Evolutionary conservation across 495 filamentous ascomycete species (phyloP).

Genomic region (Trichoderma virens): DNA sequence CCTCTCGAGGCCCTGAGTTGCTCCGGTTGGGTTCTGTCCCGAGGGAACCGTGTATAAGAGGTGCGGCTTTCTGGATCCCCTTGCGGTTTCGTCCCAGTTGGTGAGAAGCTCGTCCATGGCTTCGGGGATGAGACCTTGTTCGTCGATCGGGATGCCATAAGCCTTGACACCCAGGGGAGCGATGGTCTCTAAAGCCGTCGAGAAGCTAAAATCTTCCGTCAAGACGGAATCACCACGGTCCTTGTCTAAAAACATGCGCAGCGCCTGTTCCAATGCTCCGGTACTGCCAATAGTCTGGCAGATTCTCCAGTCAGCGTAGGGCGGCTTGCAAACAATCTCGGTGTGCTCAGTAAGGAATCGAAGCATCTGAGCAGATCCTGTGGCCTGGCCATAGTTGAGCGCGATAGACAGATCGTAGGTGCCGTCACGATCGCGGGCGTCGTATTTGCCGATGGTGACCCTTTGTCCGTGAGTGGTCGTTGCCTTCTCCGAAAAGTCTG

Average conservation of each 20-base stretch:
- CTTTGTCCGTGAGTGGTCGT: constrained; percentile 45
- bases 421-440: constrained; percentile 46
- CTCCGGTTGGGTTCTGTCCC: constrained; percentile 90
- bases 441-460: constrained; percentile 72
- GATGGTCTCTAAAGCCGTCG: constrained; percentile 74
- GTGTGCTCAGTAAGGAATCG: constrained; percentile 91
- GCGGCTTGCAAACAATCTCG: constrained; percentile 66
- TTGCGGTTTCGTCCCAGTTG: constrained; percentile 53
- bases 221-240: constrained; percentile 62
- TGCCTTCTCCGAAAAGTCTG: constrained; percentile 59
- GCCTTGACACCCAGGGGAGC: constrained; percentile 67
- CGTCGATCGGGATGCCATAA: constrained; percentile 69
- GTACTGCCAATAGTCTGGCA: constrained; percentile 71
- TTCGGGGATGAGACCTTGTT: constrained; percentile 62
- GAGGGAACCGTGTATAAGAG: constrained; percentile 77
- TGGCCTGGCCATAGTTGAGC: constrained; percentile 84
- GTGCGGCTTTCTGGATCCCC: constrained; percentile 60
- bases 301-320: constrained; percentile 79
- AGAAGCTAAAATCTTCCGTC: constrained; percentile 82
- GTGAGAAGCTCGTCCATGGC: constrained; percentile 57
- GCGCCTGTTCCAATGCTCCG: constrained; percentile 63
- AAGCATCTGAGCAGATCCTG: constrained; percentile 76
- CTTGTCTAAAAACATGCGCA: constrained; percentile 68
- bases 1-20: constrained; percentile 62
- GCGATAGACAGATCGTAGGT: constrained; percentile 65